Conservation (phyloP, 495 filamentous ascomycete genomes). For the Penicillium parvum region DNA sequence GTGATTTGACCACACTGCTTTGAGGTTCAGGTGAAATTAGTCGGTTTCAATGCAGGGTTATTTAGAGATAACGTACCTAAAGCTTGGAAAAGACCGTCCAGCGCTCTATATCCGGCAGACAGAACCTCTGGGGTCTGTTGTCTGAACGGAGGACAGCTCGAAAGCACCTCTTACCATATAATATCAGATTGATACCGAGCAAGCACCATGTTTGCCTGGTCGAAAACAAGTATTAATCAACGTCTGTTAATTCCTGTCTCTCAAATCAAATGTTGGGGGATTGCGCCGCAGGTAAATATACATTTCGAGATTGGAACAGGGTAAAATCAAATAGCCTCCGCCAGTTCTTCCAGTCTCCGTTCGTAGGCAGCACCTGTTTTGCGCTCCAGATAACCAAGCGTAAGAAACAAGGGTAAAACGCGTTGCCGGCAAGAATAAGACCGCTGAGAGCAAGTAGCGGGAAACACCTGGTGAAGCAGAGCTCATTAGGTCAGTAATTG, state of each 20-base stretch:
- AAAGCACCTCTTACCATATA: slow-evolving; percentile 78
- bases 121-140: slow-evolving; percentile 55
- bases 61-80: slow-evolving; percentile 35
- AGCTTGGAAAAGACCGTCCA: slow-evolving; percentile 82
- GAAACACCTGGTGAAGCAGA: slow-evolving; percentile 36
- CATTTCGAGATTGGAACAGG: slow-evolving; percentile 65
- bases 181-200: slow-evolving; percentile 63
- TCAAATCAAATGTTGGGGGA: not conserved
- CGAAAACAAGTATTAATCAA: slow-evolving; percentile 76
- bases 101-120: slow-evolving; percentile 50
- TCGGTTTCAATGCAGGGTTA: no score
- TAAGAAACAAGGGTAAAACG: slow-evolving; percentile 69
- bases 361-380: slow-evolving; percentile 40
- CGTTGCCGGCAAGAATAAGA: slow-evolving; percentile 80
- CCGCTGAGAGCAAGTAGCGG: slow-evolving; percentile 67
- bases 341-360: slow-evolving; percentile 36
- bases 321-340: slow-evolving; percentile 66
- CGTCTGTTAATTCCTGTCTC: slow-evolving; percentile 11
- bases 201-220: slow-evolving; percentile 73
- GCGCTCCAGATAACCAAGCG: slow-evolving; percentile 64
- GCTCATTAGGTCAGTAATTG: slow-evolving; percentile 1
- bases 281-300: slow-evolving; percentile 27
- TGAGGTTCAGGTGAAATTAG: no score
- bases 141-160: slow-evolving; percentile 69
- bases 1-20: no score